Evolutionary conservation across 169 alveolate species (phyloP).

Genomic region (Plasmodium billcollinsi): DNA sequence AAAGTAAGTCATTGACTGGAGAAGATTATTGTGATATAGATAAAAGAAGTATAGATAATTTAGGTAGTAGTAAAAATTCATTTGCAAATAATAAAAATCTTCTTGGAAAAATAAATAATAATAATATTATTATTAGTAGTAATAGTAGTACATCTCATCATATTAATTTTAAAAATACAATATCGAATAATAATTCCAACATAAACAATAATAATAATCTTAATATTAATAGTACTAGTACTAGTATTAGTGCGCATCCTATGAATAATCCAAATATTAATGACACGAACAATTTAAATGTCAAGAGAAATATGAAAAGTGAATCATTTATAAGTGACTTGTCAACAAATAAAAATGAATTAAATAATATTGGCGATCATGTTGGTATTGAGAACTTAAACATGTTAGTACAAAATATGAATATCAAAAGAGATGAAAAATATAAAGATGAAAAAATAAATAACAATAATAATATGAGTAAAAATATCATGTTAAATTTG

Average conservation of each 20-base stretch:
- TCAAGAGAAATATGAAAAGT: not conserved
- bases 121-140: constrained; percentile 20
- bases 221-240: constrained; percentile 5
- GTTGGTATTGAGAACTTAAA: constrained; percentile 18
- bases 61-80: not conserved
- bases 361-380: constrained; percentile 2
- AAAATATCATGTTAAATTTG: constrained; percentile 14
- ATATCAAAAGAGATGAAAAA: constrained; percentile 12
- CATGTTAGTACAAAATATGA: constrained; percentile 25
- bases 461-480: constrained; percentile 14
- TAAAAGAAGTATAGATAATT: constrained; percentile 9
- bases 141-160: constrained; percentile 4
- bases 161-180: constrained; percentile 24
- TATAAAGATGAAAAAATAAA: constrained; percentile 38
- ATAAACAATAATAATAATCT: constrained; percentile 27
- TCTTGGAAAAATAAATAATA: not conserved
- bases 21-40: constrained; percentile 21
- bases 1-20: not conserved
- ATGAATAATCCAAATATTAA: constrained; percentile 2
- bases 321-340: too few relatives aligned
- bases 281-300: not conserved
- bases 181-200: constrained; percentile 6
- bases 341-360: too few relatives aligned
- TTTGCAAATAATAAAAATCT: not conserved
- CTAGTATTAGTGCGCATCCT: not conserved